Base-by-base conservation (phyloP, 2,329 filamentous ascomycete genomes). In the Aspergillus arachidicola region DNA sequence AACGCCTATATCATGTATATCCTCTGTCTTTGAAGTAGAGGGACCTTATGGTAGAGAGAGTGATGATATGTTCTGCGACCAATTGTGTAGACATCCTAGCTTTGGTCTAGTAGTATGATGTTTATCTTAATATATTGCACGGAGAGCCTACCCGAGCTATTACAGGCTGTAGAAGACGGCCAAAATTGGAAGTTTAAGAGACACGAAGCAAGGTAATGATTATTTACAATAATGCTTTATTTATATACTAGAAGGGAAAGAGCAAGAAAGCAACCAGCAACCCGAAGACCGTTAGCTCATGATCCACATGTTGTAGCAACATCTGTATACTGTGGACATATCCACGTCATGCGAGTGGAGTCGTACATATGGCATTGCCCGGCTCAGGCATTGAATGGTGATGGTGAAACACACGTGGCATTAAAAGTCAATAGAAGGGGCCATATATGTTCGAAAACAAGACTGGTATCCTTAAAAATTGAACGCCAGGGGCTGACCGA, bases 61-160 rank as follows among this genome's bases (percentile, higher is more conserved):
- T 2, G 45, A 55, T 32, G 43, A 64, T 63, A 66, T 63, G 55
- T 23, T 68, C 12, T 64, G 64, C 30, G 50, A 60, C 23, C 11
- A 61, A 7, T 30, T 45, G 14, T 58, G 60, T 45, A 16, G 14
- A 4, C 34, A 14, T 51, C 2, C 16, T 50, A 30, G 9, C 48
- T n/a, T 32, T n/a, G 48, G n/a, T 6, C 26, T 51, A 19, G 6
- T n/a, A 51, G 48, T 30, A 12, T 16, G 6, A 16, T 2, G n/a
- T 12, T 41, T 32, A 38, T 38, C 30, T 14, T 26, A 55, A 55
- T 36, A 21, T 55, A 55, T 38, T 38, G 19, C 21, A n/a, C 10
- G 16, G 11, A 16, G 45, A 26, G 45, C 28, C 45, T 26, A 7
- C 6, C 12, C n/a, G 43, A 46, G 12, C 45, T 26, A 23, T 28